Percentiles rank a stretch among this genome's conserved stretches.
Evolutionary conservation across 1,139 yeast genomes (phyloP).

Genomic region (Geotrichum klebahnii): DNA sequence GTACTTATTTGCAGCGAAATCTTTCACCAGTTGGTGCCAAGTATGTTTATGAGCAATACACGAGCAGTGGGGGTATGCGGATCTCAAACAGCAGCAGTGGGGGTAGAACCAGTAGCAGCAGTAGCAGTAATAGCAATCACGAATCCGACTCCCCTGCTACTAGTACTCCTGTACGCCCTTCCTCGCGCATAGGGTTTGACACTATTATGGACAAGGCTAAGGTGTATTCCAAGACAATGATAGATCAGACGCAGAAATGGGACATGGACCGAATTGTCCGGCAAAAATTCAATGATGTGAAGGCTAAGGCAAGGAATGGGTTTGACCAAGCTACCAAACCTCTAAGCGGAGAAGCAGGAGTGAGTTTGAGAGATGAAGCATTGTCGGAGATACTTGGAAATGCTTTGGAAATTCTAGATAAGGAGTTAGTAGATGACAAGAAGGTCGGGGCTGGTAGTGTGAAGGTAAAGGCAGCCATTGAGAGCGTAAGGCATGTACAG

Average conservation of each 20-base stretch:
- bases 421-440: neutral
- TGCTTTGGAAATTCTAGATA: constrained; percentile 1
- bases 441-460: no score
- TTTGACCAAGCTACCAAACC: neutral
- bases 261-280: constrained; percentile 14
- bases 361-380: constrained; percentile 7
- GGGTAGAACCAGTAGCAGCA: no score
- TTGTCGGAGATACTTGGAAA: constrained; percentile 5
- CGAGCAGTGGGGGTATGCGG: no score
- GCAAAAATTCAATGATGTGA: constrained; percentile 7
- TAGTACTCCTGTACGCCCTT: neutral
- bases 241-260: constrained; percentile 18
- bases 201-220: constrained; percentile 13
- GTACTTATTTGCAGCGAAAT: constrained; percentile 33
- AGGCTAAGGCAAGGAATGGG: neutral
- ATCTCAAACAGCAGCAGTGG: no score
- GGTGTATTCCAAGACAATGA: constrained; percentile 4
- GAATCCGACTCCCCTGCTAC: no score
- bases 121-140: no score
- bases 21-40: constrained; percentile 32
- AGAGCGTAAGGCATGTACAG: constrained; percentile 5
- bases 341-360: neutral
- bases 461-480: constrained; percentile 2
- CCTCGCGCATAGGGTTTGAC: constrained; percentile 3
- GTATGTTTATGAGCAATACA: constrained; percentile 30